Percentiles rank a stretch among this genome's conserved stretches.
phyloP scores from a whole-genome alignment of 2,329 filamentous ascomycete genomes.

The Arthrobotrys sinensis region DNA sequence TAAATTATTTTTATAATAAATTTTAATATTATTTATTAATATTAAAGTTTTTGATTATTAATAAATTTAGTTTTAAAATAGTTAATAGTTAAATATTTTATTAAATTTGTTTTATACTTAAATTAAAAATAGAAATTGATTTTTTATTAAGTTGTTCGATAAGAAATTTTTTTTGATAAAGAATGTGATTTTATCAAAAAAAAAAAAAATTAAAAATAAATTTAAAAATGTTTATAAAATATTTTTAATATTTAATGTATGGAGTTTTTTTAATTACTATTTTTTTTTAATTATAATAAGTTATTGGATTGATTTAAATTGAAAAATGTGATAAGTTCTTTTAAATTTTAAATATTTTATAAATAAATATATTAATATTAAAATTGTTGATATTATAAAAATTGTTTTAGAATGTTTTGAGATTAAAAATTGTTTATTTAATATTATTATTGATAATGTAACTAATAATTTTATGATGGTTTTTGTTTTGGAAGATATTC shows the following conservation, averaged over 20 bases:
- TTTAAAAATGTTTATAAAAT: slow-evolving; percentile 1
- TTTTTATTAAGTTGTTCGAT: background rate
- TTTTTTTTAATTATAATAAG: background rate
- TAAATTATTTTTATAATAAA: background rate
- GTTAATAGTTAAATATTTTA: background rate
- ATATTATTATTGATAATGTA: slow-evolving; percentile 1
- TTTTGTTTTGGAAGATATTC: background rate
- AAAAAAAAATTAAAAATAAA: background rate
- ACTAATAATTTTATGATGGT: background rate
- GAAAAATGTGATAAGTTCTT: background rate
- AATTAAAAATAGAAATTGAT: background rate
- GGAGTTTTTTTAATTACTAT: background rate
- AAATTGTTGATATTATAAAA: background rate
- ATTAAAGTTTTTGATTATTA: background rate
- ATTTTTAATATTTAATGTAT: background rate
- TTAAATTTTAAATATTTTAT: background rate
- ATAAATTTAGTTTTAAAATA: background rate
- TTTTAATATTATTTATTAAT: background rate
- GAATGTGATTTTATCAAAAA: background rate
- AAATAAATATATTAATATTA: slow-evolving; percentile 1
- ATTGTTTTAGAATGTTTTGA: background rate
- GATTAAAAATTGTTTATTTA: slow-evolving; percentile 2
- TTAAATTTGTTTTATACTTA: background rate
- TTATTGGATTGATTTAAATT: background rate
- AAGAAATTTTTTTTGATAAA: background rate